phyloP scores from a whole-genome alignment of 2,329 filamentous ascomycete species.

The Scedosporium boydii region DNA sequence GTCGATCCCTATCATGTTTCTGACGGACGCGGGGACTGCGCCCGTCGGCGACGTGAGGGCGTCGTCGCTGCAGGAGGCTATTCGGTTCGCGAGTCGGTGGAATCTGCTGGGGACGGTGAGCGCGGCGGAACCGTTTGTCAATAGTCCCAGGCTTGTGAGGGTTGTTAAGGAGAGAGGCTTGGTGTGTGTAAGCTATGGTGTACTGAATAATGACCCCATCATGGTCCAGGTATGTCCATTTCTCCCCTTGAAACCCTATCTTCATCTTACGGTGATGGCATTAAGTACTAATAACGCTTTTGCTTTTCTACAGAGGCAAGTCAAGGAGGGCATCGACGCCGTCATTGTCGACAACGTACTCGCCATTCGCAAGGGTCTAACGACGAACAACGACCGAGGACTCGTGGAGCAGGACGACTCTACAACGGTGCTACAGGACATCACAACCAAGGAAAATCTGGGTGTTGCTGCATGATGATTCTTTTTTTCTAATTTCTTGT shows the following conservation, averaged over 20 bases:
- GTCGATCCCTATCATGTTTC: constrained; percentile 88
- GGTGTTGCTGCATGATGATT: neutral
- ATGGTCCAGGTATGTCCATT: constrained; percentile 67
- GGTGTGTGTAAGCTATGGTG: constrained; percentile 92
- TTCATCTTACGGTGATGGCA: neutral
- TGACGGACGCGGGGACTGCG: constrained; percentile 78
- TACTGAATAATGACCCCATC: constrained; percentile 74
- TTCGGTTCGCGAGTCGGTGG: constrained; percentile 91
- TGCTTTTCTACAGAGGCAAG: constrained; percentile 55
- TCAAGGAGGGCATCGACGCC: constrained; percentile 90
- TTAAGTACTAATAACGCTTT: constrained; percentile 9
- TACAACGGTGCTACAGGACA: neutral
- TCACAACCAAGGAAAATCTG: neutral
- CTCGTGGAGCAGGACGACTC: neutral
- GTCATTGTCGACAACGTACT: constrained; percentile 96
- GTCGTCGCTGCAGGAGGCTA: constrained; percentile 85
- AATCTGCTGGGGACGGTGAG: constrained; percentile 87
- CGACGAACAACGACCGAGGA: constrained; percentile 26
- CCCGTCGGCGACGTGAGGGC: constrained; percentile 83
- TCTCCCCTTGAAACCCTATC: neutral
- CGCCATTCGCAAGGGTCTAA: constrained; percentile 83
- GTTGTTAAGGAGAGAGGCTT: constrained; percentile 92
- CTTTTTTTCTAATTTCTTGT: neutral
- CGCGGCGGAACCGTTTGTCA: constrained; percentile 78
- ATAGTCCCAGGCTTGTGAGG: constrained; percentile 77